Evolutionary conservation across 345 rosid species (phyloP).

Genomic region (Chamaenerion angustifolium): DNA sequence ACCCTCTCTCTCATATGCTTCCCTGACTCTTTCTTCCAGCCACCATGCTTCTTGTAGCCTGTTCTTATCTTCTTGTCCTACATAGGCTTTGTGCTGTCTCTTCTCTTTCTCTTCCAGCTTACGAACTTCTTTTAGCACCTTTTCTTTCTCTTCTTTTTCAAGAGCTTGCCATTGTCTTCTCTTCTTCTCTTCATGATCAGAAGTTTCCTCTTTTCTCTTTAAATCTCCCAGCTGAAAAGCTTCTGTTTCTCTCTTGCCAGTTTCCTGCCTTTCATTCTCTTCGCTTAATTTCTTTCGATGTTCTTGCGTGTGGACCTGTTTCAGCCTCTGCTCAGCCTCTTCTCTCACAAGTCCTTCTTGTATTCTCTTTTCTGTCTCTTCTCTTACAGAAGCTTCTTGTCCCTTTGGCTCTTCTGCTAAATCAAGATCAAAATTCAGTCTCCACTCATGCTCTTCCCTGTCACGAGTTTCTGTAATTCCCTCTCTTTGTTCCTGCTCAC

Average conservation of each 20-base stretch:
- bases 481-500: slow-evolving; percentile 17
- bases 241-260: slow-evolving; percentile 4
- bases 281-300: slow-evolving; percentile 4
- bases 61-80: slow-evolving; percentile 19
- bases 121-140: slow-evolving; percentile 4
- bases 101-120: slow-evolving; percentile 5
- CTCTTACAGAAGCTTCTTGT: slow-evolving; percentile 8
- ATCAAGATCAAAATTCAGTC: neutral
- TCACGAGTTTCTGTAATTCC: slow-evolving; percentile 17
- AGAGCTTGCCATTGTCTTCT: slow-evolving; percentile 2
- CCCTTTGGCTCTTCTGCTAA: slow-evolving; percentile 5
- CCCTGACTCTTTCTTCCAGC: neutral
- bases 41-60: slow-evolving; percentile 19
- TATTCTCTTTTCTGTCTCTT: slow-evolving; percentile 9
- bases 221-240: neutral
- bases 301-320: slow-evolving; percentile 13
- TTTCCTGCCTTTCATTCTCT: too few relatives aligned
- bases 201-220: slow-evolving; percentile 5
- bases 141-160: slow-evolving; percentile 3
- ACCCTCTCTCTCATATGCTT: slow-evolving; percentile 24
- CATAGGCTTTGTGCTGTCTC: slow-evolving; percentile 2
- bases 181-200: slow-evolving; percentile 6
- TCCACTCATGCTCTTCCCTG: slow-evolving; percentile 5
- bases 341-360: slow-evolving; percentile 3
- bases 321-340: slow-evolving; percentile 7